phyloP scores from a whole-genome alignment of 2,329 filamentous ascomycete genomes.

The Colletotrichum tropicicola region DNA sequence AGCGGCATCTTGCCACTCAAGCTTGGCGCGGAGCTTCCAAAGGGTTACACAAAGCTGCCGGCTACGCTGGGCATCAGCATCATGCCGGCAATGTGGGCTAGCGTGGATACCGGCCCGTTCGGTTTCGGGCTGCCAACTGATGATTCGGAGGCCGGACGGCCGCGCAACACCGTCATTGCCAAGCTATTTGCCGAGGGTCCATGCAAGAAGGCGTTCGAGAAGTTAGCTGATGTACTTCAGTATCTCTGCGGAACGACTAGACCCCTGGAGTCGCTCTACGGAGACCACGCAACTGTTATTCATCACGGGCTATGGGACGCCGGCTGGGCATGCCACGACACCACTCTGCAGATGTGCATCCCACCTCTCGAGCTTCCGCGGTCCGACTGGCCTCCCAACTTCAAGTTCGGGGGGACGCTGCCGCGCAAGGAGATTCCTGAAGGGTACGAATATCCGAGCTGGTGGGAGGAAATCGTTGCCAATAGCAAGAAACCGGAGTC shows the following conservation, averaged over 20 bases:
- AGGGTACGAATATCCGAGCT: constrained; percentile 45
- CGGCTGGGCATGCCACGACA: background rate
- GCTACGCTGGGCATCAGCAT: constrained; percentile 49
- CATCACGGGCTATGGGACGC: constrained; percentile 5
- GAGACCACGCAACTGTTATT: background rate
- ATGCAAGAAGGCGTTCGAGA: background rate
- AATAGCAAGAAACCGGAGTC: constrained; percentile 3
- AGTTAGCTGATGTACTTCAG: background rate
- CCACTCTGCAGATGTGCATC: constrained; percentile 45
- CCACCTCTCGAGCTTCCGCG: constrained; percentile 49
- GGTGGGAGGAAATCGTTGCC: constrained; percentile 52
- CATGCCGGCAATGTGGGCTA: constrained; percentile 44
- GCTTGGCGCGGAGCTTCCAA: constrained; percentile 46
- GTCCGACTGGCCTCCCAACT: constrained; percentile 43
- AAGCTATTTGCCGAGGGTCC: background rate
- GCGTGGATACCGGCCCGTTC: constrained; percentile 48
- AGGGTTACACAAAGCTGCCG: constrained; percentile 44
- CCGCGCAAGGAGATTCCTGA: constrained; percentile 40
- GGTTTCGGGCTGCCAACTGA: constrained; percentile 41
- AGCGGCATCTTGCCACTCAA: constrained; percentile 47
- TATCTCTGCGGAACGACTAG: background rate
- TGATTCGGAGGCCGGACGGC: background rate
- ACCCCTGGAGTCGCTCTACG: background rate
- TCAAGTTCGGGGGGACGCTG: constrained; percentile 54
- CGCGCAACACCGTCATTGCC: background rate